Evolutionary conservation across 768 basidiomycete species (phyloP).

Genomic region (Panellus pusillus): DNA sequence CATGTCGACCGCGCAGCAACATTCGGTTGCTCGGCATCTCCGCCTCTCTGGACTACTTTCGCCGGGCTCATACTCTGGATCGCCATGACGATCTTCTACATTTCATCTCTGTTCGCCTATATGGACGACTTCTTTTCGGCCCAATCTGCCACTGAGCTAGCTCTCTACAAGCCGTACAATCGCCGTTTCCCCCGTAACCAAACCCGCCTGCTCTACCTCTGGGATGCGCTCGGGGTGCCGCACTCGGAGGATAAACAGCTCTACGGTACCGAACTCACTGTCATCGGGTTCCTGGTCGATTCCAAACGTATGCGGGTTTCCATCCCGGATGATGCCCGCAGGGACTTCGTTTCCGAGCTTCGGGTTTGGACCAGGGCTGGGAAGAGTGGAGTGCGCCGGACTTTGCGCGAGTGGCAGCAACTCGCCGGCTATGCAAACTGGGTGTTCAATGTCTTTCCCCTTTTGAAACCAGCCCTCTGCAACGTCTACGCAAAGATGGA

Average conservation of each 20-base stretch:
- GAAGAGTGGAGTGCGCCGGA: background rate
- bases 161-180: constrained; percentile 32
- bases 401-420: constrained; percentile 15
- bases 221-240: constrained; percentile 41
- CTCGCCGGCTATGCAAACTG: constrained; percentile 33
- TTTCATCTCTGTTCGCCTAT: constrained; percentile 29
- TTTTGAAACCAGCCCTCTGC: constrained; percentile 26
- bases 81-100: constrained; percentile 19
- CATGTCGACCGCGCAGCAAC: constrained; percentile 27
- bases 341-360: constrained; percentile 1
- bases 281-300: constrained; percentile 42
- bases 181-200: constrained; percentile 30
- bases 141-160: constrained; percentile 20
- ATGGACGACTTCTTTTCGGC: constrained; percentile 35
- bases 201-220: constrained; percentile 32
- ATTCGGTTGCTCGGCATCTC: constrained; percentile 27
- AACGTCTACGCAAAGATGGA: constrained; percentile 30
- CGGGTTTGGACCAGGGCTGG: background rate
- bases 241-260: constrained; percentile 42
- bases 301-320: constrained; percentile 30
- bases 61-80: constrained; percentile 39
- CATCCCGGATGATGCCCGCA: constrained; percentile 15
- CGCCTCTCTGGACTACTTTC: too few relatives aligned
- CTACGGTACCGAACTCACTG: constrained; percentile 27
- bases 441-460: constrained; percentile 34